Base-by-base conservation (phyloP, 139 green algal genomes). In the Chlamydomonas schloesseri region DNA sequence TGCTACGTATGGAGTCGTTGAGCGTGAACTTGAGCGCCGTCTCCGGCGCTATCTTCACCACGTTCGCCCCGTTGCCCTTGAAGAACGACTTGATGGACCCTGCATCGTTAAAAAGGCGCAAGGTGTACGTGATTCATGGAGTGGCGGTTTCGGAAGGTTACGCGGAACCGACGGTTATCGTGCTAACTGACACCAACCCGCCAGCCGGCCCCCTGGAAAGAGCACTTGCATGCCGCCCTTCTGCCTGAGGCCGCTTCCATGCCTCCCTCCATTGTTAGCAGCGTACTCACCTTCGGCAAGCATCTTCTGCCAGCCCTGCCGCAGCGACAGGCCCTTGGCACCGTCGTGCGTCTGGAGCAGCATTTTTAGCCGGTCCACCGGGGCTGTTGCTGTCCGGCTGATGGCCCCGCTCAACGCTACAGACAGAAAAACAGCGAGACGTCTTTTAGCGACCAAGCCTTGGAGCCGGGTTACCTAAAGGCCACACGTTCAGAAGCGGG, bases 341-440 rank as follows among this genome's bases (percentile, higher is more conserved):
- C 47, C 76, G 75, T 98, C 95, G 57, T 98, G 91, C 31, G 97
- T 92, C 87, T 97, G 93, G 53, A 98, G 83, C 53, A 99, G 90
- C 93, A 99, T 98, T 89, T 99, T 99, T 36, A 99, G 55, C 36
- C 97, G 88, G 91, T 99, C 97, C 3, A 99, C 86, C 0, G 97
- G 97, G 0, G 97, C 97, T 33, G 97, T 99, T 58, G 93, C 91
- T 21, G 96, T 97, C 0, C 97, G 79, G 85, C 93, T 97, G 33
- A 99, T 92, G 1, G 93, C 96, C 4, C 97, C 97, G 15, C 96
- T 96, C 23, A 99, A 53, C 4, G 93, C 97, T 96, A 92, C 58
- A 81, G 31, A 50, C 18, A 14, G 1, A 29, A 28, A 14, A 11
- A 42, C 26, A 29, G 29, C 18, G 28, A 58, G 3, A 78, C 17